These are phyloP conservation scores for Colletotrichum agaves DNA, from an alignment of 2,329 filamentous ascomycete species.

Conservation along the genomic window DNA sequence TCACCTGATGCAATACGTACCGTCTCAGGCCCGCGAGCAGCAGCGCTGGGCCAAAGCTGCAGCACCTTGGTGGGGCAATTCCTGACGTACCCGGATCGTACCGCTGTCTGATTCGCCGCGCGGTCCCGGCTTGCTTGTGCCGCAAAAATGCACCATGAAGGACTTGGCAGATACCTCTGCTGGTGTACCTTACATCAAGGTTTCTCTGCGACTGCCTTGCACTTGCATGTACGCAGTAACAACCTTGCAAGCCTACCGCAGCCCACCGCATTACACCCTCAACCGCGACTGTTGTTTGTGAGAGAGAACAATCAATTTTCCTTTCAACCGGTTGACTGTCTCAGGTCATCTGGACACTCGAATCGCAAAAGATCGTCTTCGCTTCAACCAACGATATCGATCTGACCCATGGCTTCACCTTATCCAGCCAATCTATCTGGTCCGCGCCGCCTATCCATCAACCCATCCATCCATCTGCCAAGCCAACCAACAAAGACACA, in stretches of 20 bases:
- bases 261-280: constrained; percentile 10
- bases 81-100: constrained; percentile 15
- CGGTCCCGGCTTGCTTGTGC: neutral
- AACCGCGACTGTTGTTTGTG: neutral
- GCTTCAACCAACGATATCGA: neutral
- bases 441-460: neutral
- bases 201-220: constrained; percentile 23
- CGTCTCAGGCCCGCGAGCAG: neutral
- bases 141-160: constrained; percentile 8
- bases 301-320: neutral
- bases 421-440: too few relatives aligned
- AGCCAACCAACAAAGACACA: constrained; percentile 16
- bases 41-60: neutral
- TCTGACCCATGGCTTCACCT: neutral
- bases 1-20: neutral
- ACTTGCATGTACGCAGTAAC: constrained; percentile 27
- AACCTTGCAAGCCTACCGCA: constrained; percentile 16
- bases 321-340: too few relatives aligned
- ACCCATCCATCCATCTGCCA: neutral
- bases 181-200: constrained; percentile 1
- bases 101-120: constrained; percentile 1
- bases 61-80: constrained; percentile 2
- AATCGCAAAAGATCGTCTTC: neutral
- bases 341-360: neutral
- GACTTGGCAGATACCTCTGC: constrained; percentile 27